These are phyloP conservation scores for Sergeia podlipaevii DNA, from an alignment of 208 protist species.

Conservation along the genomic window DNA sequence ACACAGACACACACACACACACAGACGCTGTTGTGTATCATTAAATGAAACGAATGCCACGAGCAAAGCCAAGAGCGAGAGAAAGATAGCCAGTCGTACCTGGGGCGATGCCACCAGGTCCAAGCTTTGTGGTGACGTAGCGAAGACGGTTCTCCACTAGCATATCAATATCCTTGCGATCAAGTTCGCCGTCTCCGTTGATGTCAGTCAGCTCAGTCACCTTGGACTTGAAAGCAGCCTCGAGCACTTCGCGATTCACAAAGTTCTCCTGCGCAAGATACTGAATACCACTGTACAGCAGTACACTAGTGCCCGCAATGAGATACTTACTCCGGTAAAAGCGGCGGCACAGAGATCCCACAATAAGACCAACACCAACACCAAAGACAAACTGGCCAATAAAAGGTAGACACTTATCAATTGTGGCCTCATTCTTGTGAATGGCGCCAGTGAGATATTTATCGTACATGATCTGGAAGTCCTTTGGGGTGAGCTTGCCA, in stretches of 20 bases:
- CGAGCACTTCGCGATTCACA: constrained; percentile 41
- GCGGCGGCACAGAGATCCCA: constrained; percentile 28
- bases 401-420: constrained; percentile 51
- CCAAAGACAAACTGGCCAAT: constrained; percentile 47
- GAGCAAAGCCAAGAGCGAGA: constrained; percentile 38
- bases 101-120: constrained; percentile 53
- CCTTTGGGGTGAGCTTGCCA: constrained; percentile 50
- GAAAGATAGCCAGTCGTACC: constrained; percentile 43
- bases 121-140: constrained; percentile 55
- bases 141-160: constrained; percentile 54
- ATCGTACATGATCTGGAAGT: constrained; percentile 72
- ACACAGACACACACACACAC: no score
- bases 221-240: constrained; percentile 41
- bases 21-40: no score
- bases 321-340: constrained; percentile 35
- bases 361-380: constrained; percentile 26
- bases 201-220: constrained; percentile 44
- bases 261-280: constrained; percentile 62
- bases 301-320: constrained; percentile 32
- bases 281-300: constrained; percentile 39
- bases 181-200: constrained; percentile 50
- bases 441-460: constrained; percentile 27
- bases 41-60: constrained; percentile 45
- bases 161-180: constrained; percentile 40
- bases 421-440: constrained; percentile 12